Percentiles rank a stretch among this genome's conserved stretches.
Evolutionary conservation across 1,284 basidiomycete species (phyloP).

Genomic region (Stygiomarasmius scandens): DNA sequence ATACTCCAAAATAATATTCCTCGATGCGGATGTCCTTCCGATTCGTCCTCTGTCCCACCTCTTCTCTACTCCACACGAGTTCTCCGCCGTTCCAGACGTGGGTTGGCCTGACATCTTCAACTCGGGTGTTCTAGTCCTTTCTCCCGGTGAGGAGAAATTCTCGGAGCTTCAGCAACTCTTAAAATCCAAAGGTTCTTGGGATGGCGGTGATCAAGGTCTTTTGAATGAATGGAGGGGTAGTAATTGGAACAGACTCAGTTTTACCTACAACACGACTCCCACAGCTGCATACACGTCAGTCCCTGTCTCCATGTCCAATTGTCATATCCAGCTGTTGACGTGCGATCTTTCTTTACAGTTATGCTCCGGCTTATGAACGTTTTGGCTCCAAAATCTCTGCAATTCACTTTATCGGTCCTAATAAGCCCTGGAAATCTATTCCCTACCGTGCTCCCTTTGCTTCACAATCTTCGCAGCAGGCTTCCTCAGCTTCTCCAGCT

Average conservation of each 20-base stretch:
- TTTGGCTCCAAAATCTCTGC: constrained; percentile 88
- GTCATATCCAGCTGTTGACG: constrained; percentile 23
- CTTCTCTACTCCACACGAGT: constrained; percentile 76
- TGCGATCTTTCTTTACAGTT: constrained; percentile 49
- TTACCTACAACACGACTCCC: constrained; percentile 96
- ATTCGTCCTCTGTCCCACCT: constrained; percentile 86
- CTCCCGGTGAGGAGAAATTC: constrained; percentile 84
- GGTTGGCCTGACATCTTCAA: constrained; percentile 99
- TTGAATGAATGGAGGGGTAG: constrained; percentile 91
- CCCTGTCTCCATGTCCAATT: constrained; percentile 7
- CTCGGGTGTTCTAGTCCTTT: constrained; percentile 90
- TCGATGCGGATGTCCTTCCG: constrained; percentile 95
- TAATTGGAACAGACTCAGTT: constrained; percentile 90
- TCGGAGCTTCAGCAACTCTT: constrained; percentile 70
- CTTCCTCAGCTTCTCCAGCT: constrained; percentile 21
- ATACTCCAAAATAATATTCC: constrained; percentile 89
- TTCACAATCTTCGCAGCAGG: constrained; percentile 20
- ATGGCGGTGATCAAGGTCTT: constrained; percentile 96
- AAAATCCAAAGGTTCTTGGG: constrained; percentile 85
- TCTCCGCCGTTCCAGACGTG: constrained; percentile 91
- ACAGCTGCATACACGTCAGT: constrained; percentile 95
- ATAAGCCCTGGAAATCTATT: constrained; percentile 90
- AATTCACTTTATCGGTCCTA: constrained; percentile 92
- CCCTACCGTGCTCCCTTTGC: constrained; percentile 63
- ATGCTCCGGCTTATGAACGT: constrained; percentile 93